These are phyloP conservation scores for Anacardium occidentale DNA, from an alignment of 345 rosid species.

Conservation along the genomic window DNA sequence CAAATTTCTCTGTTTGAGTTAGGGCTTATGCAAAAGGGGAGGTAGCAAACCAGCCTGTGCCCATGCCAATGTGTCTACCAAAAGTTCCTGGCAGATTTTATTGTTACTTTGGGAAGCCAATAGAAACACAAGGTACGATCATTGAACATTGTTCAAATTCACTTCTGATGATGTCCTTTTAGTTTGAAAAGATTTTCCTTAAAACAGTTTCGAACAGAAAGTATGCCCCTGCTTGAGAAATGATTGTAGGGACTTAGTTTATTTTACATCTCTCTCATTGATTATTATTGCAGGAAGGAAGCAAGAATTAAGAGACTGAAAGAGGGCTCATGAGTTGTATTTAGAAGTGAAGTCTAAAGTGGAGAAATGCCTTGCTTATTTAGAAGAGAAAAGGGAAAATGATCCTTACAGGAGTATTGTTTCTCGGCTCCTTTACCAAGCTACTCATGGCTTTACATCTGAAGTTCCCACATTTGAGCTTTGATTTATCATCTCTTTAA, in stretches of 20 bases:
- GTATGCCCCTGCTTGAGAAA: too few relatives aligned
- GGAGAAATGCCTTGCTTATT: conserved; percentile 50
- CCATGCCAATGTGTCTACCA: conserved; percentile 35
- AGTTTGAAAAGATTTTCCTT: too few relatives aligned
- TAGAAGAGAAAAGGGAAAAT: conserved; percentile 54
- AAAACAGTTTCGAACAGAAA: too few relatives aligned
- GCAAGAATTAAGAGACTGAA: conserved; percentile 44
- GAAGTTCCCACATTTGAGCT: conserved; percentile 62
- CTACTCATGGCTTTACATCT: conserved; percentile 36
- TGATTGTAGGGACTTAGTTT: too few relatives aligned
- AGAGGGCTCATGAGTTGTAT: conserved; percentile 49
- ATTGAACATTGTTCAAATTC: neutral
- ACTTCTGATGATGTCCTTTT: too few relatives aligned
- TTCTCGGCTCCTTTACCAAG: conserved; percentile 41
- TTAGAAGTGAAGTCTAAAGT: conserved; percentile 52
- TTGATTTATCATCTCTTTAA: conserved; percentile 17
- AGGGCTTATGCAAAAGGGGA: conserved; percentile 43
- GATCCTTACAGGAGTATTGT: conserved; percentile 61
- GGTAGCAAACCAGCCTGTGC: conserved; percentile 38
- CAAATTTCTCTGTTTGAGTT: neutral
- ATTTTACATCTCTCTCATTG: too few relatives aligned
- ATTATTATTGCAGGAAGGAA: conserved; percentile 33
- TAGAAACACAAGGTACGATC: conserved; percentile 38
- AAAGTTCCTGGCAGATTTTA: conserved; percentile 53
- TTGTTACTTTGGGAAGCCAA: conserved; percentile 53